Conservation (phyloP, 768 basidiomycete species). For the Hericium erinaceus region DNA sequence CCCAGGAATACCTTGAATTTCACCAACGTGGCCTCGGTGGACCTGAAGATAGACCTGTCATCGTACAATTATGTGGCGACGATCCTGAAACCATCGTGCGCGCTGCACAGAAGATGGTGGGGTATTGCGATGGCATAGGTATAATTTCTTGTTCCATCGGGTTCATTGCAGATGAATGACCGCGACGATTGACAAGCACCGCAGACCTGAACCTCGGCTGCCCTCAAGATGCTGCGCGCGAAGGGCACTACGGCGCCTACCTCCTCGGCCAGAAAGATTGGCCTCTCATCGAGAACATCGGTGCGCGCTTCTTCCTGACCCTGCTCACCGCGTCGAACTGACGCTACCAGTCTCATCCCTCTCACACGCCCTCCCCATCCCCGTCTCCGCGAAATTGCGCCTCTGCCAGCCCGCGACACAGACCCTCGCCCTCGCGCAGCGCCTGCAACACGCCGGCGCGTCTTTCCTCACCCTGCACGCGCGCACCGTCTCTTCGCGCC, state of each 20-base stretch:
- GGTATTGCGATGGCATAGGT: constrained; percentile 66
- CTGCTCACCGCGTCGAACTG: not conserved
- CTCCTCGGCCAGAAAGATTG: constrained; percentile 67
- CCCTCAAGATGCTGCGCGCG: constrained; percentile 59
- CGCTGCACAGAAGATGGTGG: constrained; percentile 51
- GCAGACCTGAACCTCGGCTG: constrained; percentile 77
- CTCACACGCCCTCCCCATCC: constrained; percentile 51
- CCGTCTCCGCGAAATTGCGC: constrained; percentile 52
- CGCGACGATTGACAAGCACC: constrained; percentile 3
- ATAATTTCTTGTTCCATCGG: constrained; percentile 8
- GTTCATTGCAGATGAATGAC: not conserved
- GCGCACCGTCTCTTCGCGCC: constrained; percentile 58
- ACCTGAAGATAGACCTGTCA: constrained; percentile 34
- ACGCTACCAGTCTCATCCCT: constrained; percentile 38
- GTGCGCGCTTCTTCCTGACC: constrained; percentile 26
- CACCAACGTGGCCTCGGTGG: constrained; percentile 47
- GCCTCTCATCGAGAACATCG: constrained; percentile 56
- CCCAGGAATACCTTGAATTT: constrained; percentile 55
- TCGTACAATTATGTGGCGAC: constrained; percentile 70
- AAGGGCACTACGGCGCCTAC: constrained; percentile 67
- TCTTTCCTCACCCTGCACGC: constrained; percentile 71
- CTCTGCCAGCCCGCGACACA: constrained; percentile 32
- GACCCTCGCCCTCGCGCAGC: constrained; percentile 47
- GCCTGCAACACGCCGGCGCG: constrained; percentile 55
- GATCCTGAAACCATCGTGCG: constrained; percentile 50